These are phyloP conservation scores for Comarum palustre DNA, from an alignment of 306 rosid genomes.

Conservation along the genomic window DNA sequence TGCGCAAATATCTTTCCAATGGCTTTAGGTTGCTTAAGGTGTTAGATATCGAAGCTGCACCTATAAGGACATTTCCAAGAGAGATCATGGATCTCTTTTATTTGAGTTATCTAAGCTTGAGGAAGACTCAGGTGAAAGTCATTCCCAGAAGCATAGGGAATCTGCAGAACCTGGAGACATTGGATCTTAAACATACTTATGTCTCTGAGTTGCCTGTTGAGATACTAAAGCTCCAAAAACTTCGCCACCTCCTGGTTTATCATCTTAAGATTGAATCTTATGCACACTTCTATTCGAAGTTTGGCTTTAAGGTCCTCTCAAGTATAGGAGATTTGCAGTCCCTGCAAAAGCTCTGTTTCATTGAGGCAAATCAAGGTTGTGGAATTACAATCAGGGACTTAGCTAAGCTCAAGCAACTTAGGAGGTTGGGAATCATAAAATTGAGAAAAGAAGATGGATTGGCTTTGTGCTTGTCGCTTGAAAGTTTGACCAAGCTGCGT, in stretches of 20 bases:
- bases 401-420: slow-evolving; percentile 31
- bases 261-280: slow-evolving; percentile 18
- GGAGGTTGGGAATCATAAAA: slow-evolving; percentile 33
- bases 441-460: slow-evolving; percentile 27
- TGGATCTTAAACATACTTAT: slow-evolving; percentile 38
- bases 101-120: slow-evolving; percentile 38
- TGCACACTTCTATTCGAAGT: slow-evolving; percentile 16
- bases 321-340: slow-evolving; percentile 24
- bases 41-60: slow-evolving; percentile 29
- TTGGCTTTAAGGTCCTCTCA: slow-evolving; percentile 27
- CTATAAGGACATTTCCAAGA: slow-evolving; percentile 22
- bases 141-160: slow-evolving; percentile 35
- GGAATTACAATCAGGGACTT: slow-evolving; percentile 19
- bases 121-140: slow-evolving; percentile 28
- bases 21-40: slow-evolving; percentile 34
- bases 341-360: slow-evolving; percentile 37
- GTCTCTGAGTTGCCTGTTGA: slow-evolving; percentile 36
- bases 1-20: not conserved
- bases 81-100: slow-evolving; percentile 18
- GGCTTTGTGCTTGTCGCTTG: slow-evolving; percentile 33
- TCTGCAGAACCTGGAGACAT: slow-evolving; percentile 32
- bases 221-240: slow-evolving; percentile 33
- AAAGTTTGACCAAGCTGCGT: slow-evolving; percentile 18
- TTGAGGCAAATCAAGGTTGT: slow-evolving; percentile 25
- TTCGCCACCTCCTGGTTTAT: slow-evolving; percentile 39